Base-by-base conservation (phyloP, 768 basidiomycete genomes). In the Lentinus tigrinus region DNA sequence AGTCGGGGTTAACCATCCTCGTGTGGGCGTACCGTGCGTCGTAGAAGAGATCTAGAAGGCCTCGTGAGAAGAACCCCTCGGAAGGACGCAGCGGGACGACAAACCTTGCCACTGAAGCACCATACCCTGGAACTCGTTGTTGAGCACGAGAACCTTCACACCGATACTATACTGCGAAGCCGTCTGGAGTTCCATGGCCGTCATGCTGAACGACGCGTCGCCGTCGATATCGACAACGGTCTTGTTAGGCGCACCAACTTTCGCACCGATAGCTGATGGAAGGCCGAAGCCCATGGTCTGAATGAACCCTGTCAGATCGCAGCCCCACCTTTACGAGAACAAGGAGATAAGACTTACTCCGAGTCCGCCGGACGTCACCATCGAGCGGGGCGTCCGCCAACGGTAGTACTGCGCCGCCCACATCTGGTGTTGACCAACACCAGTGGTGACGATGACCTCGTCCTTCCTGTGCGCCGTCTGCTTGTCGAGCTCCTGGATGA, bases 391-490 rank as follows among this genome's bases (percentile, higher is more conserved):
- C 48, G 88, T 76, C 60, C 76, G 89, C 95, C 95, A 99, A 57
- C 95, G 81, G 75, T 85, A 98, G 71, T 88, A 81, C 73, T 99
- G 97, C 40, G 92, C 93, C 2, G 96, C 96, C 95, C 94, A 98
- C 97, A 98, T 98, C 75, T 99, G 96, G 76, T 98, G 97, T 72
- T 99, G 97, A 8, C 97, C 97, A 21, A 99, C 97, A 65, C 97
- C 97, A 16, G 97, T 99, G 11, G 93, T 74, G 52, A 99, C 75
- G 68, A 99, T 75, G 38, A 97, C 82, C 23, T 98, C 85, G 56
- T 92, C 89, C 77, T 98, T 96, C 72, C 77, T 83, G 58, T 89
- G 80, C 47, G 77, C 78, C n/a, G 85, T 85, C 77, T 93, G 91
- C 52, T 69, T 78, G 67, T 98, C 88, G 40, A 99, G 80, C 75